Evolutionary conservation across 1,284 basidiomycete genomes (phyloP).

Genomic region (Entoloma clypeatum): DNA sequence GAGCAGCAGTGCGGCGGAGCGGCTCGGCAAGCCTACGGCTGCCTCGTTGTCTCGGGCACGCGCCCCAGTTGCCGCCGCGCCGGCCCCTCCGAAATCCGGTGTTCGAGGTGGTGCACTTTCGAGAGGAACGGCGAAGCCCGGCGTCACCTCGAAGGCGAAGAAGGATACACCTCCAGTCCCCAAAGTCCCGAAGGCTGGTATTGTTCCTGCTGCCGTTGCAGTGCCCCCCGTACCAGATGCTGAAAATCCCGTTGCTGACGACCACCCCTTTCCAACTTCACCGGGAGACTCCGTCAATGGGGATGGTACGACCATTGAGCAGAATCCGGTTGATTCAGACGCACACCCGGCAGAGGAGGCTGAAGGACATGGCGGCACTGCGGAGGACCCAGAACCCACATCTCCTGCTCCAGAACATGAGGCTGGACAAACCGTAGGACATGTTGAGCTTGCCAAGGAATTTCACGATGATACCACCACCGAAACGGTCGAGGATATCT

Average conservation of each 20-base stretch:
- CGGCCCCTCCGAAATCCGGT: conserved; percentile 22
- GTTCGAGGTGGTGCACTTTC: conserved; percentile 13
- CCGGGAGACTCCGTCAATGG: conserved; percentile 6
- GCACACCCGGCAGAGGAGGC: too few relatives aligned
- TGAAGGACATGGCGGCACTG: too few relatives aligned
- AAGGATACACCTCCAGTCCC: conserved; percentile 9
- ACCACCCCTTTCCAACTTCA: background rate
- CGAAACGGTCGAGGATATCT: conserved; percentile 17
- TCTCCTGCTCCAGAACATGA: too few relatives aligned
- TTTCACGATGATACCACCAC: conserved; percentile 3
- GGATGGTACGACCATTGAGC: too few relatives aligned
- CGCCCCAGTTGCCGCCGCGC: conserved; percentile 21
- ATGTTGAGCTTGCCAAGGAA: background rate
- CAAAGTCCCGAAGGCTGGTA: conserved; percentile 12
- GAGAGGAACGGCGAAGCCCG: conserved; percentile 21
- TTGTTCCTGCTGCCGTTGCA: conserved; percentile 3
- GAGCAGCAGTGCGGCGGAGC: conserved; percentile 48
- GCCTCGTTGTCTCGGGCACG: conserved; percentile 52
- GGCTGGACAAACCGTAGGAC: too few relatives aligned
- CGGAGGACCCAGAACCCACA: too few relatives aligned
- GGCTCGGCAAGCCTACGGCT: conserved; percentile 73
- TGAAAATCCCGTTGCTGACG: background rate
- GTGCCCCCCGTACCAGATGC: conserved; percentile 3
- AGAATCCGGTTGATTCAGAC: too few relatives aligned
- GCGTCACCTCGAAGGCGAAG: conserved; percentile 15